Conservation (phyloP, 225 moss, liverwort and hornwort genomes). For the Thuidium tamariscinum region DNA sequence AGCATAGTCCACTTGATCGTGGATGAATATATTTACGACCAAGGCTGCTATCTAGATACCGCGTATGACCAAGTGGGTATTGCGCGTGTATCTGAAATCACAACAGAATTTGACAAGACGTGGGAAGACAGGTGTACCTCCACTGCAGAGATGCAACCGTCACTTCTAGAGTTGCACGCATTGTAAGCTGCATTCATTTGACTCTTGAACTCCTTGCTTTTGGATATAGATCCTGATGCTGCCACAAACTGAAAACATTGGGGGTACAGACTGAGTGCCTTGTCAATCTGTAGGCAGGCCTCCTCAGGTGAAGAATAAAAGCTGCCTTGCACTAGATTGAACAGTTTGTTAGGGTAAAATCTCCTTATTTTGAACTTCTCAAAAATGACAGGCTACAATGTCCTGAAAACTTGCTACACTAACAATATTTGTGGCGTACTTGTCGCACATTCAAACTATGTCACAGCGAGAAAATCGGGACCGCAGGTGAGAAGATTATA, state of each 20-base stretch:
- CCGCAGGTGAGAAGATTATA: not conserved
- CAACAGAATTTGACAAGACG: not conserved
- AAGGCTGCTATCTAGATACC: not conserved
- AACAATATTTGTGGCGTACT: not conserved
- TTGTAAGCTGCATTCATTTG: constrained; percentile 53
- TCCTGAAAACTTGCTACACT: not conserved
- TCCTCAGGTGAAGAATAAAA: not conserved
- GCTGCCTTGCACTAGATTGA: not conserved
- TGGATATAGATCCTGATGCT: constrained; percentile 61
- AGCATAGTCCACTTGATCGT: not conserved
- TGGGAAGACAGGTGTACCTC: constrained; percentile 25
- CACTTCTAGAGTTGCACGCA: constrained; percentile 43
- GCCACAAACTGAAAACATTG: constrained; percentile 57
- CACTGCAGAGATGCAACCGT: constrained; percentile 37
- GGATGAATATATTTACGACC: not conserved
- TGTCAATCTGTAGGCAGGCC: not conserved
- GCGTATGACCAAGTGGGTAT: not conserved
- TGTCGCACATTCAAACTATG: not conserved
- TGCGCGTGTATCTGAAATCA: not conserved
- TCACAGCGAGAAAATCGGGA: not conserved
- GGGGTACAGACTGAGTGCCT: not conserved
- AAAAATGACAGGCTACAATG: not conserved
- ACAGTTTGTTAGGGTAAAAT: too few relatives aligned
- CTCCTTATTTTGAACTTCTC: not conserved
- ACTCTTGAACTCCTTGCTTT: constrained; percentile 39